A percentile compares a stretch with the other conserved stretches of the same genome.
phyloP scores from a whole-genome alignment of 2,329 filamentous ascomycete genomes.

The Parasarocladium wereldwijsianum region DNA sequence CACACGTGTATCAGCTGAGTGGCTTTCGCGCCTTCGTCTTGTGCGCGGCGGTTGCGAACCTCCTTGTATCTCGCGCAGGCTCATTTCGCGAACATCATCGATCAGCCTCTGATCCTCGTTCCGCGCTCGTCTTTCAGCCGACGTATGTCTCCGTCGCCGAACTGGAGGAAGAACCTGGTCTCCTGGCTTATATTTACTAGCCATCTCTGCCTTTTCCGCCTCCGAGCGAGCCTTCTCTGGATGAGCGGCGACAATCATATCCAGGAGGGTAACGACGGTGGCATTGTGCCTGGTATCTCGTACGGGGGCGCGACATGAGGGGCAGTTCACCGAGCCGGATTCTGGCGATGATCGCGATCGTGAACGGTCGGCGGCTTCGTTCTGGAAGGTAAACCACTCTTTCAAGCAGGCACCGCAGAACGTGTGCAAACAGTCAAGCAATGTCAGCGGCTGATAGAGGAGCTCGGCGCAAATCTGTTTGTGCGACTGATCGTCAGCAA shows the following conservation, averaged over 20 bases:
- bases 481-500: conserved; percentile 5
- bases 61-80: conserved; percentile 52
- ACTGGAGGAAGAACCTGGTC: conserved; percentile 63
- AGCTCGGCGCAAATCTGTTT: conserved; percentile 88
- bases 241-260: conserved; percentile 73
- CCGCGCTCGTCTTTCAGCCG: conserved; percentile 38
- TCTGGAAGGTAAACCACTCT: conserved; percentile 86
- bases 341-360: conserved; percentile 33
- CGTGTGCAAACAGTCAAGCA: conserved; percentile 87
- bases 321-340: conserved; percentile 62
- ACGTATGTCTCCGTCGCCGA: conserved; percentile 31
- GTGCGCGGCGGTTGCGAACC: conserved; percentile 19
- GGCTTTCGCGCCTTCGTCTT: conserved; percentile 18
- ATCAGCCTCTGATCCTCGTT: conserved; percentile 56
- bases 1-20: conserved; percentile 11
- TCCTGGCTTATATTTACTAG: conserved; percentile 62
- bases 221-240: conserved; percentile 57
- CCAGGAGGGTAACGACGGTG: conserved; percentile 74
- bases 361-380: conserved; percentile 37
- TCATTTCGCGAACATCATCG: conserved; percentile 58
- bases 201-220: conserved; percentile 64
- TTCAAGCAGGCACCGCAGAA: conserved; percentile 93
- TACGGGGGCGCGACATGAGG: conserved; percentile 76
- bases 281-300: conserved; percentile 83
- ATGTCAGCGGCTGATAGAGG: conserved; percentile 77